A percentile compares a stretch with the other conserved stretches of the same genome.
phyloP scores from a whole-genome alignment of 2,329 filamentous ascomycete species.

The Pseudocercospora ulei region DNA sequence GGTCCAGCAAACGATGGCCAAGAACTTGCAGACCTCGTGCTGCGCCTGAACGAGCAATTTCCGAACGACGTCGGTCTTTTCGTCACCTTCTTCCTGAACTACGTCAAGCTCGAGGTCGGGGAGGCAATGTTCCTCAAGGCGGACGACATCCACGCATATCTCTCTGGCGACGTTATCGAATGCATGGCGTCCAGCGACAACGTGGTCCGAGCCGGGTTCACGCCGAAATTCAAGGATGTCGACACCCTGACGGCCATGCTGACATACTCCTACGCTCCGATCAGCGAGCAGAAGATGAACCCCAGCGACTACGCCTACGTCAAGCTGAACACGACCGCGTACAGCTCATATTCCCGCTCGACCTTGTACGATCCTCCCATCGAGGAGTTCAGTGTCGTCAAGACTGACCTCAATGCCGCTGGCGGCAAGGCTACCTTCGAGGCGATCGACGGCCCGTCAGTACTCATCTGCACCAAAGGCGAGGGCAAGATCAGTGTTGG shows the following conservation, averaged over 20 bases:
- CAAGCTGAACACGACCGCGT: slow-evolving; percentile 69
- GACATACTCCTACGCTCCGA: slow-evolving; percentile 91
- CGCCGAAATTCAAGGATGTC: slow-evolving; percentile 97
- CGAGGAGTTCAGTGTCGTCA: slow-evolving; percentile 86
- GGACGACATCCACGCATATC: slow-evolving; percentile 64
- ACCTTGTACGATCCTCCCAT: slow-evolving; percentile 90
- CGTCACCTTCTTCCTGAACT: slow-evolving; percentile 68
- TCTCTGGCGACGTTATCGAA: slow-evolving; percentile 64
- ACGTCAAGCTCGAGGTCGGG: slow-evolving; percentile 54
- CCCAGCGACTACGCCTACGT: slow-evolving; percentile 78
- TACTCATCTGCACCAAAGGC: slow-evolving; percentile 81
- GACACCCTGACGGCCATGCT: slow-evolving; percentile 78
- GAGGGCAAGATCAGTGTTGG: slow-evolving; percentile 77
- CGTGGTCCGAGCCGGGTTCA: slow-evolving; percentile 70
- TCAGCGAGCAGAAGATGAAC: slow-evolving; percentile 86
- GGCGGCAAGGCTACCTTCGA: slow-evolving; percentile 84
- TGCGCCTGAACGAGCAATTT: slow-evolving; percentile 57
- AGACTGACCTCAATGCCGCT: slow-evolving; percentile 58
- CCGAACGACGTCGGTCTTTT: slow-evolving; percentile 57
- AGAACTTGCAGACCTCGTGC: slow-evolving; percentile 56
- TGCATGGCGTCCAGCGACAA: slow-evolving; percentile 70
- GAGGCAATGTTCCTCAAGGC: slow-evolving; percentile 62
- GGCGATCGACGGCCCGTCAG: slow-evolving; percentile 74
- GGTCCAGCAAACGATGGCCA: slow-evolving; percentile 56
- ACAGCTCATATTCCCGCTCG: slow-evolving; percentile 63